phyloP scores from a whole-genome alignment of 768 basidiomycete species.

The Russula sp. region DNA sequence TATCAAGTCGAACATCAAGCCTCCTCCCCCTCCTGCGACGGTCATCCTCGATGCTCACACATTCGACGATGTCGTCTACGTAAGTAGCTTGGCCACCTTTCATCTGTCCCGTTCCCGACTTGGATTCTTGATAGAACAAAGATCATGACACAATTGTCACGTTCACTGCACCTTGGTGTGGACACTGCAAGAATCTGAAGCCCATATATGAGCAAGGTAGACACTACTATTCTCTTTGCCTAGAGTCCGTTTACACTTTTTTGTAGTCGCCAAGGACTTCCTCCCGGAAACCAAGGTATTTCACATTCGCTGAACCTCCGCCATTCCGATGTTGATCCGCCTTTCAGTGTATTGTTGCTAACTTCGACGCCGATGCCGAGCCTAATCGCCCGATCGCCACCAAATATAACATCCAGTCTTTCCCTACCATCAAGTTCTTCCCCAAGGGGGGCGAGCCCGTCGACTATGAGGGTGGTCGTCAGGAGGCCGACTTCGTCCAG shows the following conservation, averaged over 20 bases:
- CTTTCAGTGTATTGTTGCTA: conserved; percentile 79
- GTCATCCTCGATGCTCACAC: conserved; percentile 64
- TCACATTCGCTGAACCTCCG: neutral
- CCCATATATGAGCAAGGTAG: conserved; percentile 79
- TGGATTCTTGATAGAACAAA: conserved; percentile 35
- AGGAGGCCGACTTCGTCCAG: conserved; percentile 68
- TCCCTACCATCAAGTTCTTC: conserved; percentile 97
- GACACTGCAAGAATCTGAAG: conserved; percentile 92
- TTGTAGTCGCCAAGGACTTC: conserved; percentile 72
- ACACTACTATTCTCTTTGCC: neutral
- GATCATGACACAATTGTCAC: conserved; percentile 86
- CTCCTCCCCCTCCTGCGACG: conserved; percentile 72
- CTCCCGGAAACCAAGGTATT: conserved; percentile 69
- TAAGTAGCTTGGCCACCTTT: conserved; percentile 35
- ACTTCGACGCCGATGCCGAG: conserved; percentile 85
- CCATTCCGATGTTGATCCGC: conserved; percentile 20
- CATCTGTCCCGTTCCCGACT: neutral
- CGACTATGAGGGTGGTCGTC: conserved; percentile 66
- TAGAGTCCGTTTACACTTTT: conserved; percentile 1
- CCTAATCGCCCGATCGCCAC: conserved; percentile 67
- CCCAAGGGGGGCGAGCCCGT: conserved; percentile 59
- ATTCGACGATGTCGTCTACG: conserved; percentile 74
- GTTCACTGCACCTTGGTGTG: conserved; percentile 87
- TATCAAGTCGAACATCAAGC: conserved; percentile 84
- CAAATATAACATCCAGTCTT: conserved; percentile 72